These are phyloP conservation scores for Zygoascus meyerae DNA, from an alignment of 1,139 yeast species.

Conservation along the genomic window DNA sequence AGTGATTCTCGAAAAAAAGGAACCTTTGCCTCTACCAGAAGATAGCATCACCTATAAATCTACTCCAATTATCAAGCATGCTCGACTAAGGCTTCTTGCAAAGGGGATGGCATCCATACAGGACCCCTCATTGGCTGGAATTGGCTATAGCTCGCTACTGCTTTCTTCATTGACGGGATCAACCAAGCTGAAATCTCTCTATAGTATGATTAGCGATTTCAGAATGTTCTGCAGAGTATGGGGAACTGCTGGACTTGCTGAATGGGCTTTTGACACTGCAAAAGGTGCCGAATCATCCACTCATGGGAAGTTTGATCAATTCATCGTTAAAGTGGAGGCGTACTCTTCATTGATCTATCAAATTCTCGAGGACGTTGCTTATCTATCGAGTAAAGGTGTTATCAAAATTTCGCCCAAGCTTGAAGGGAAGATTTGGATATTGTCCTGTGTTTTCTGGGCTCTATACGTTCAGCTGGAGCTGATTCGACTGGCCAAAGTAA, in stretches of 20 bases:
- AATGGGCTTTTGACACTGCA: constrained; percentile 34
- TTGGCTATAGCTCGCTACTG: constrained; percentile 29
- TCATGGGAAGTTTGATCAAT: constrained; percentile 17
- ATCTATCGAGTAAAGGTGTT: constrained; percentile 36
- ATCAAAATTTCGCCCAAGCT: constrained; percentile 25
- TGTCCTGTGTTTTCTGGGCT: constrained; percentile 40
- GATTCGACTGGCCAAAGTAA: constrained; percentile 18
- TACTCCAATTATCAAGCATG: not conserved
- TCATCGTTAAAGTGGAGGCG: constrained; percentile 27
- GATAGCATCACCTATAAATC: not conserved
- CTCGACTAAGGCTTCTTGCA: constrained; percentile 5
- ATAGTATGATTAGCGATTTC: constrained; percentile 34
- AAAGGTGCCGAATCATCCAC: constrained; percentile 18
- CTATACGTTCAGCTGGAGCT: constrained; percentile 37
- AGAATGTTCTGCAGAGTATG: constrained; percentile 37
- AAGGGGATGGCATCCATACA: constrained; percentile 13
- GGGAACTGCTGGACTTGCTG: constrained; percentile 33
- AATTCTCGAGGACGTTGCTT: constrained; percentile 39
- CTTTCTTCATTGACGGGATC: constrained; percentile 23
- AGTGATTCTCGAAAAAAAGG: not conserved
- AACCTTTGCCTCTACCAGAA: not conserved
- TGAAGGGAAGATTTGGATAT: constrained; percentile 34
- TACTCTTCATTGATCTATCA: constrained; percentile 36
- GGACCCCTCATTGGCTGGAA: constrained; percentile 24
- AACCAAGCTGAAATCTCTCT: constrained; percentile 21